Conservation (phyloP, 2,329 filamentous ascomycete genomes). For the Pseudogymnoascus verrucosus region DNA sequence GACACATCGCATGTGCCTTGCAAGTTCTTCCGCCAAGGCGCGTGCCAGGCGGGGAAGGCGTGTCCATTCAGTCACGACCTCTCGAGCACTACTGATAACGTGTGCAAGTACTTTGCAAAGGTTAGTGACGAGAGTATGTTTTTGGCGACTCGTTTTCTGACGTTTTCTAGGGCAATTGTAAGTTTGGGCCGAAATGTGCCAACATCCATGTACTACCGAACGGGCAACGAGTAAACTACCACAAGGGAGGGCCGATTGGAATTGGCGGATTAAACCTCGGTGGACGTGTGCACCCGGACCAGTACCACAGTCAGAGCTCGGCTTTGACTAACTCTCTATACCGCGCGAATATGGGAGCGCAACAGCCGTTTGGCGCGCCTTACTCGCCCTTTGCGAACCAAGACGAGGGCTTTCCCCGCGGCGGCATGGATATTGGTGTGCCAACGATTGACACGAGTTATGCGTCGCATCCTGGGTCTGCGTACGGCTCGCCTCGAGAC, state of each 20-base stretch:
- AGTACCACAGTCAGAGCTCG: conserved; percentile 57
- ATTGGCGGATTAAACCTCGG: conserved; percentile 48
- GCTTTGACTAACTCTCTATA: conserved; percentile 69
- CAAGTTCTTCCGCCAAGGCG: conserved; percentile 97
- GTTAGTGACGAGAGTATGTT: conserved; percentile 40
- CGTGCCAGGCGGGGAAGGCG: conserved; percentile 90
- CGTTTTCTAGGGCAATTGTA: conserved; percentile 77
- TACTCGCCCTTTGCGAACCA: conserved; percentile 35
- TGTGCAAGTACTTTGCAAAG: conserved; percentile 99
- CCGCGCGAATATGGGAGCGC: conserved; percentile 44
- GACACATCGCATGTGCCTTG: conserved; percentile 96
- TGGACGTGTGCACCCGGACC: conserved; percentile 59
- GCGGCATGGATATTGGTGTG: conserved; percentile 35
- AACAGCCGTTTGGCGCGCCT: conserved; percentile 31
- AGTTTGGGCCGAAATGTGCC: conserved; percentile 96
- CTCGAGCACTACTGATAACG: conserved; percentile 72
- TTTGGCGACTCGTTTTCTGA: neutral
- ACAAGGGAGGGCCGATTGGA: conserved; percentile 57
- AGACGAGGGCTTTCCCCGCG: conserved; percentile 44
- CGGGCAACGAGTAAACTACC: conserved; percentile 81
- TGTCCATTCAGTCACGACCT: conserved; percentile 96
- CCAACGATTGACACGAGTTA: conserved; percentile 48
- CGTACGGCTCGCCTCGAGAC: conserved; percentile 78
- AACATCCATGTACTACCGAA: conserved; percentile 93
- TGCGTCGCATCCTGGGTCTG: conserved; percentile 44